Conservation (phyloP, 1,284 basidiomycete genomes). For the Tilletiaria anomala region DNA sequence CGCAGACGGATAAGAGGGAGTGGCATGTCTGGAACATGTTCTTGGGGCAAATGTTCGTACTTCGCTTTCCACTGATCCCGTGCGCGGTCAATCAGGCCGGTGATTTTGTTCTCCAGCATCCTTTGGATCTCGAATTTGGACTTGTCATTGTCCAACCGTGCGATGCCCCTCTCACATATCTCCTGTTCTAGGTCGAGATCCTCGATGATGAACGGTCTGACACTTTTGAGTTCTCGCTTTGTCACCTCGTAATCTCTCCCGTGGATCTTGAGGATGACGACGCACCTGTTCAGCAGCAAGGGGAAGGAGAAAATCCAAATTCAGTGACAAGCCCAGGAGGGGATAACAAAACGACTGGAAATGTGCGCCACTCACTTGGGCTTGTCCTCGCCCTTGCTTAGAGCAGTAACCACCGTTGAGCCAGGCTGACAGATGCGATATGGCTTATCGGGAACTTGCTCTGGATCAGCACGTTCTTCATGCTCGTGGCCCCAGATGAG, state of each 20-base stretch:
- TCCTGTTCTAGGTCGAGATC: slow-evolving; percentile 61
- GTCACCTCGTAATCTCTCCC: slow-evolving; percentile 72
- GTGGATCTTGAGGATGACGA: slow-evolving; percentile 44
- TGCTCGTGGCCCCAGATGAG: slow-evolving; percentile 99
- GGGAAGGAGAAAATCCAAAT: too few species aligned
- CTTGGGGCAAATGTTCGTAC: slow-evolving; percentile 11
- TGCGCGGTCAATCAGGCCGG: slow-evolving; percentile 56
- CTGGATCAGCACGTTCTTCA: slow-evolving; percentile 81
- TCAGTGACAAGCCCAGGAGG: slow-evolving; percentile 4
- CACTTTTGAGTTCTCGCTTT: slow-evolving; percentile 73
- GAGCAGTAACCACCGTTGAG: slow-evolving; percentile 78
- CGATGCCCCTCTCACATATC: slow-evolving; percentile 11
- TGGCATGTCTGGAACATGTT: slow-evolving; percentile 45
- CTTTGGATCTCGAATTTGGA: slow-evolving; percentile 8
- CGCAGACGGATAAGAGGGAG: slow-evolving; percentile 73
- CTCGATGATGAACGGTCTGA: slow-evolving; percentile 86
- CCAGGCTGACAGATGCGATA: slow-evolving; percentile 92
- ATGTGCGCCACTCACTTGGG: slow-evolving; percentile 13
- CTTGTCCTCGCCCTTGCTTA: slow-evolving; percentile 21
- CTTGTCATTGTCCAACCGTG: slow-evolving; percentile 13
- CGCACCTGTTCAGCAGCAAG: slow-evolving; percentile 1
- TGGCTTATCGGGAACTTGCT: slow-evolving; percentile 73
- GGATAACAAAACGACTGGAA: neutral
- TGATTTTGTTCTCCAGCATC: slow-evolving; percentile 42
- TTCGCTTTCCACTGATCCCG: slow-evolving; percentile 67